Base-by-base conservation (phyloP, 129 eudicot genomes). In the Arctium minus region DNA sequence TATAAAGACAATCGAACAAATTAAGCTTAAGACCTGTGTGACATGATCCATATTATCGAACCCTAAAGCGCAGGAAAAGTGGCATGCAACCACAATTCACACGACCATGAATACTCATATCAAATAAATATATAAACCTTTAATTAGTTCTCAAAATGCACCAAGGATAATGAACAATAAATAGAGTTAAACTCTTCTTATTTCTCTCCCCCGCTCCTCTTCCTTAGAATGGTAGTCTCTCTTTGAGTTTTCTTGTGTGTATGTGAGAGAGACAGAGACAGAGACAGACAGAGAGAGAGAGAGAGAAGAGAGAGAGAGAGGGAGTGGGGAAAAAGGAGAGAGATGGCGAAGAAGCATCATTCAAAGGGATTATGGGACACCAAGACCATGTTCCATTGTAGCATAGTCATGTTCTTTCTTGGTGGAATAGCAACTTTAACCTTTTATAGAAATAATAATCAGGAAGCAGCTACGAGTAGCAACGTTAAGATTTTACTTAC, bases 341-440 rank as follows among this genome's bases (percentile, higher is more conserved):
- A 56, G 68, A 83, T 82, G 81, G 27, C 27, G n/a, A 70, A 70
- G 32, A 84, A 60, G 79, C 40, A 72, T 78, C 46, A 67, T 40
- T 36, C 74, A 84, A 60, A 78, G 53, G 87, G 83, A 60, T 84
- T 22, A 78, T 78, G 79, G 71, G 87, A 78, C 53, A 68, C 13
- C 36, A 79, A 84, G 15, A 84, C 83, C 70, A 73, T 78, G 56
- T 72, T 84, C 83, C 79, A 60, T 18, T 84, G 50, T 64, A 39
- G 83, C 83, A 8, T 84, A 78, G 13, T 84, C 70, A 72, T 84
- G 30, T 84, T 84, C 83, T 64, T 84, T 9, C 38, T 84, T n/a
- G 87, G 83, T 31, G 87, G 79, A 62, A 65, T 84, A 78, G 79
- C 83, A 40, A 62, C 87, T 11, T 39, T 78, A 32, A 78, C 62